Base-by-base conservation (phyloP, 129 eudicot genomes). In the Artemisia tridentata region DNA sequence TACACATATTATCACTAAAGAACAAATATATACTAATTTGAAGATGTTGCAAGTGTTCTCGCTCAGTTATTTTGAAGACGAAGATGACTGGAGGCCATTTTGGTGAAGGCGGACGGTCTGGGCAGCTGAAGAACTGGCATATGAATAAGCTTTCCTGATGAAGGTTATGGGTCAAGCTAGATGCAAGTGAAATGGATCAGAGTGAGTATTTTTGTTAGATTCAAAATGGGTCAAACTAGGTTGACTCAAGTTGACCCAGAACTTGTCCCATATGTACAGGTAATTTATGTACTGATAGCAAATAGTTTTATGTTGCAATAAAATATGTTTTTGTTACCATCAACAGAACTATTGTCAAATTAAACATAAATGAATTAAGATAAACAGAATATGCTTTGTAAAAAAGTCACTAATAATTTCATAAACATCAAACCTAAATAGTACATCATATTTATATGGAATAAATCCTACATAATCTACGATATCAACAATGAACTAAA, bases 121-220 rank as follows among this genome's bases (percentile, higher is more conserved):
- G 90, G 14, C 84, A 80, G 66, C 82, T 38, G 79, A 73, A 78
- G 96, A 92, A 74, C 68, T 81, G 15, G 88, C 90, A 5, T 81
- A 81, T 61, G 96, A 92, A 45, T 92, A 89, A 74, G 95, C 96
- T 12, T 93, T 89, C n/a, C n/a, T n/a, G n/a, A n/a, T n/a, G n/a
- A n/a, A 93, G 80, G 82, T 72, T 70, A 80, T 88, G 81, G 91
- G 84, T 3, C 71, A 17, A 53, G 23, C 51, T 21, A 69, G 61
- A 20, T 25, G 19, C 50, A 76, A 59, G 52, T 14, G 10, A 73
- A 34, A 16, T n/a, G 45, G 38, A 70, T 55, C 7, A 18, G 3
- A 56, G n/a, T 12, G 20, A 21, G 25, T 3, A 54, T 16, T 54
- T 4, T 16, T 7, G 18, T 54, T 10, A 17, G 8, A 20, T 4